Conservation (phyloP, 2,329 filamentous ascomycete genomes). For the Penicillium thymicola region DNA sequence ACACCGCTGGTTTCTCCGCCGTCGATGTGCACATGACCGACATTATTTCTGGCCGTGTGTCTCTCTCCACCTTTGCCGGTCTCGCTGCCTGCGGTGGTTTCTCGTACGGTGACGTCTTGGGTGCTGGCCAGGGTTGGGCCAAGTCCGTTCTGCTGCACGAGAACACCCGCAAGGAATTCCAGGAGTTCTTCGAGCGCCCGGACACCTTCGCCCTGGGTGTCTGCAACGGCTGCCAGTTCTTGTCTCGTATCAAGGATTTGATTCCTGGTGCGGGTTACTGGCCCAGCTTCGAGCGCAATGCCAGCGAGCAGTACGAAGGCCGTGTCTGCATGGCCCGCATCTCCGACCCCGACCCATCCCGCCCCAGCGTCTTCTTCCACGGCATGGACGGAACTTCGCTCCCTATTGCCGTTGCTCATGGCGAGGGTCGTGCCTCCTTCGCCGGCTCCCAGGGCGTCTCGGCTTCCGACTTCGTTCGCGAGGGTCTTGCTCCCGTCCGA, state of each 20-base stretch:
- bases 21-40: slow-evolving; percentile 98
- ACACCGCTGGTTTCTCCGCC: slow-evolving; percentile 82
- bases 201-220: slow-evolving; percentile 93
- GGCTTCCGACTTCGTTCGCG: slow-evolving; percentile 54
- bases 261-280: slow-evolving; percentile 80
- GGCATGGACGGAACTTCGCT: slow-evolving; percentile 80
- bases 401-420: slow-evolving; percentile 85
- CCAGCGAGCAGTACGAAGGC: slow-evolving; percentile 84
- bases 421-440: slow-evolving; percentile 80
- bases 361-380: slow-evolving; percentile 78
- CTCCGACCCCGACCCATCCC: slow-evolving; percentile 55
- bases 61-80: slow-evolving; percentile 78
- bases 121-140: slow-evolving; percentile 95
- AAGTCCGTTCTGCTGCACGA: slow-evolving; percentile 86
- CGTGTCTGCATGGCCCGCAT: slow-evolving; percentile 83
- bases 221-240: slow-evolving; percentile 97
- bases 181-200: slow-evolving; percentile 76
- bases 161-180: slow-evolving; percentile 71
- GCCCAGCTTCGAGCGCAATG: slow-evolving; percentile 84
- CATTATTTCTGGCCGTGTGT: slow-evolving; percentile 72
- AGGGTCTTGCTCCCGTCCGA: slow-evolving; percentile 70
- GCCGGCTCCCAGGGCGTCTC: slow-evolving; percentile 47
- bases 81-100: slow-evolving; percentile 95
- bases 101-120: slow-evolving; percentile 88
- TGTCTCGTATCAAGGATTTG: slow-evolving; percentile 74